Evolutionary conservation across 1,284 basidiomycete genomes (phyloP), one percentile per base, ranked within the genome.

Genomic region (Cryptococcus sp.): DNA sequence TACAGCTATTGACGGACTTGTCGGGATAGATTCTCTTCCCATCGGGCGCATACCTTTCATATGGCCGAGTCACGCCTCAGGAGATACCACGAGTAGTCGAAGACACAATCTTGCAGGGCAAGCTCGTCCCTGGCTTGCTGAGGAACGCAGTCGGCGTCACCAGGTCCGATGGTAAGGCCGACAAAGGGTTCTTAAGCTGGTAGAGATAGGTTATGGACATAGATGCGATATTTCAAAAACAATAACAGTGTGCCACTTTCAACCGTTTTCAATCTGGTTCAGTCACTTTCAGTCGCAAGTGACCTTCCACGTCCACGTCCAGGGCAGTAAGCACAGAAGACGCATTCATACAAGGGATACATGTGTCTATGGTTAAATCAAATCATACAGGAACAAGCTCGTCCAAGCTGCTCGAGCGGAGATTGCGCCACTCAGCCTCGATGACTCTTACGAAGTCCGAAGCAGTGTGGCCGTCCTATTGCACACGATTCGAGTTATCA

Each of bases 1-100:
- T 25, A 6, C 22, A 10, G 13, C 35, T 17, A 23, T 25, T 44
- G 15, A 59, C 64, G 56, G 31, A 57, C 47, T 16, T 17, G 27
- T 17, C 19, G 7, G 11, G 17, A 15, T 51, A 92, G 90, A 89
- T 95, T 70, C 88, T 91, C 76, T 89, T 88, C 59, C 92, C 93
- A 0, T 85, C 87, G 56, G 93, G 93, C 17, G 84, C 87, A 25
- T 86, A 87, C 47, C 83, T 95, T 25, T 94, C 92, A 86, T 96
- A 96, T 71, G 94, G 93, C n/a, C 87, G 94, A 38, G 91, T 95
- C 2, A 88, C 88, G 41, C 87, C 93, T 11, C 88, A 92, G 71
- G 89, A 94, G 70, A 88, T 93, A 48, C 88, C 90, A 49, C 84
- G 87, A 5, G 88, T 96, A 54, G 92, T 96, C 46, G 84, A 87